Conservation (phyloP, 495 filamentous ascomycete species). For the Aspergillus sclerotioniger region DNA sequence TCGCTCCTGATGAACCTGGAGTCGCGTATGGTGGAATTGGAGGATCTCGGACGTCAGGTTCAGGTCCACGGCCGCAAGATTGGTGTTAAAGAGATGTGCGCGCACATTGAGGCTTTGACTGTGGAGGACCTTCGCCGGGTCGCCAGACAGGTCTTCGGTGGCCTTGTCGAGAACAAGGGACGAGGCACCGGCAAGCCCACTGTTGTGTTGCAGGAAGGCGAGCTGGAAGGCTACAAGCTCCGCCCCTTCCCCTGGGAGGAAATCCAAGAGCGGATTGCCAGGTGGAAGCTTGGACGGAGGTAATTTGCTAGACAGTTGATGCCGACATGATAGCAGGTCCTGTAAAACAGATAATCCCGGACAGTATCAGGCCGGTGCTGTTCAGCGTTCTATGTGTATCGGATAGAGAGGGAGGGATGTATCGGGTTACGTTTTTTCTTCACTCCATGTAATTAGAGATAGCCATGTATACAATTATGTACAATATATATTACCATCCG, state of each 20-base stretch:
- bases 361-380: neutral
- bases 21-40: conserved; percentile 95
- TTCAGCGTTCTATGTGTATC: neutral
- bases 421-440: conserved; percentile 14
- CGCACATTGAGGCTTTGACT: conserved; percentile 76
- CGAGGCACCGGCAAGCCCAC: conserved; percentile 87
- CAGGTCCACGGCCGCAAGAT: conserved; percentile 93
- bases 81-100: conserved; percentile 89
- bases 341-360: neutral
- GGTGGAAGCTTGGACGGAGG: conserved; percentile 78
- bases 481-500: conserved; percentile 4
- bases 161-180: conserved; percentile 71
- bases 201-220: conserved; percentile 82
- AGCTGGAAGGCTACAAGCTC: conserved; percentile 42
- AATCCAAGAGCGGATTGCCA: conserved; percentile 78
- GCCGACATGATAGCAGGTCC: neutral
- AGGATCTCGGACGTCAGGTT: conserved; percentile 93
- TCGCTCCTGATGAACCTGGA: conserved; percentile 97
- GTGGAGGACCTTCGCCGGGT: conserved; percentile 81
- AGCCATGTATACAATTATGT: conserved; percentile 10
- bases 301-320: conserved; percentile 30
- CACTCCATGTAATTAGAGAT: conserved; percentile 24
- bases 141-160: conserved; percentile 75
- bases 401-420: conserved; percentile 9
- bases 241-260: conserved; percentile 74